Percentiles rank a stretch among this genome's conserved stretches.
These are phyloP conservation scores for Oenanthe javanica DNA, from an alignment of 140 eudicot genomes.

Conservation along the genomic window DNA sequence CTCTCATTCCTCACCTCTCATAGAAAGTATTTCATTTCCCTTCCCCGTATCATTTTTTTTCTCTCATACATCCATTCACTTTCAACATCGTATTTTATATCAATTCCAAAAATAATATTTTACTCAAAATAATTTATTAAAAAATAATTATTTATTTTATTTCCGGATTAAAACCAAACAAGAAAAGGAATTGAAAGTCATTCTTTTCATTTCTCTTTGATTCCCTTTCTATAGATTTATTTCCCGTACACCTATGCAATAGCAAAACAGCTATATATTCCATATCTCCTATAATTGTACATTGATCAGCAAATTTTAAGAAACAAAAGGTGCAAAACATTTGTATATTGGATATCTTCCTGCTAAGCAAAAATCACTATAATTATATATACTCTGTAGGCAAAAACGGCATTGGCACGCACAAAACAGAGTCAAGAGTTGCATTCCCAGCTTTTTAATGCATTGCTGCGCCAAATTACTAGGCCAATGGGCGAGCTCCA, in stretches of 20 bases:
- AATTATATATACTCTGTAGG: background rate
- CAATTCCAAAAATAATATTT: too few relatives aligned
- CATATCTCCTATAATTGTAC: background rate
- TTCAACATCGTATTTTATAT: too few relatives aligned
- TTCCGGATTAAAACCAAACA: too few relatives aligned
- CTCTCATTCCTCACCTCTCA: too few relatives aligned
- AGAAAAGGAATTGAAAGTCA: too few relatives aligned
- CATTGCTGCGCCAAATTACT: constrained; percentile 1
- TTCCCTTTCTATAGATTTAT: too few relatives aligned
- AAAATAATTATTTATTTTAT: too few relatives aligned
- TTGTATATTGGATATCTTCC: constrained; percentile 10
- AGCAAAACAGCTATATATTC: background rate
- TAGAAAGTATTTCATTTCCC: too few relatives aligned
- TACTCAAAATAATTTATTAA: too few relatives aligned
- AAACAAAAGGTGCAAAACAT: background rate
- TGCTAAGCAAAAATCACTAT: constrained; percentile 6
- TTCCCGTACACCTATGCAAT: background rate
- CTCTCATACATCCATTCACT: too few relatives aligned
- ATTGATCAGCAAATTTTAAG: background rate
- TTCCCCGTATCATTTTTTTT: too few relatives aligned
- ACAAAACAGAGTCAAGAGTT: background rate
- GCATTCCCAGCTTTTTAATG: background rate
- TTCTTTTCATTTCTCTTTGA: too few relatives aligned
- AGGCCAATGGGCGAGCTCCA: background rate
- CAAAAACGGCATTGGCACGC: background rate